Percentiles rank a stretch among this genome's conserved stretches.
Conservation (phyloP, 352 stramenopile genomes). For the Phytopythium mirpurense region DNA sequence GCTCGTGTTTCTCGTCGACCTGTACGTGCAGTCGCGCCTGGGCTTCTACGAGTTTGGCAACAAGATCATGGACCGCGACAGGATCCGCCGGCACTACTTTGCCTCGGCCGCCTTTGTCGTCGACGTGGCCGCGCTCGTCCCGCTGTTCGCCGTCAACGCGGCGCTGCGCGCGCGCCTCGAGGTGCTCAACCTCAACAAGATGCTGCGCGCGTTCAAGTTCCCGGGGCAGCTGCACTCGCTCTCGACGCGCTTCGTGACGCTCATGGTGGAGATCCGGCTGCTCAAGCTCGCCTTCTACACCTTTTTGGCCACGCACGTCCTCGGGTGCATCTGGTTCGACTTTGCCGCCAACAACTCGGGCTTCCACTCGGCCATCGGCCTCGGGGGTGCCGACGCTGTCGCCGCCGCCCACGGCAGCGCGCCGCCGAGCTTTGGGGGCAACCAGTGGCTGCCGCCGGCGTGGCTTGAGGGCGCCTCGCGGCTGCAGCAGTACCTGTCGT, state of each 20-base stretch:
- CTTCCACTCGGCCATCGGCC: conserved; percentile 16
- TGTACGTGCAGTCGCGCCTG: conserved; percentile 32
- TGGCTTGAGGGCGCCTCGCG: conserved; percentile 13
- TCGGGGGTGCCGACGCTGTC: too few species aligned
- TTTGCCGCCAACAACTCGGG: conserved; percentile 27
- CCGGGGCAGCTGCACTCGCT: conserved; percentile 30
- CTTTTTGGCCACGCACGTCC: conserved; percentile 39
- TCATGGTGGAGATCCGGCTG: conserved; percentile 32
- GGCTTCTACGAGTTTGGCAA: conserved; percentile 48
- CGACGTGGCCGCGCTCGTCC: conserved; percentile 34
- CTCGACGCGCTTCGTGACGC: conserved; percentile 36
- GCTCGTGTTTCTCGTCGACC: conserved; percentile 33
- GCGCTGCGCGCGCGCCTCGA: conserved; percentile 19
- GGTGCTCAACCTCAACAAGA: conserved; percentile 47
- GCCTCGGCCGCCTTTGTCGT: conserved; percentile 29
- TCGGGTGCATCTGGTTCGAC: conserved; percentile 51
- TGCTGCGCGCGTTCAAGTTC: conserved; percentile 41
- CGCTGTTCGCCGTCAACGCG: conserved; percentile 38
- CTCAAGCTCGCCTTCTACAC: conserved; percentile 58
- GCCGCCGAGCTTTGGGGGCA: conserved; percentile 17
- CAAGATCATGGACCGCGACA: conserved; percentile 35
- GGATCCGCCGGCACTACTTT: conserved; percentile 32
- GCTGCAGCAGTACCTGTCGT: conserved; percentile 21
- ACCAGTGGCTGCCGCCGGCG: conserved; percentile 22
- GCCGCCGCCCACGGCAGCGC: too few species aligned